Base-by-base conservation (phyloP, 192 early-diverging fungal genomes). In the Coemansia aciculifera region DNA sequence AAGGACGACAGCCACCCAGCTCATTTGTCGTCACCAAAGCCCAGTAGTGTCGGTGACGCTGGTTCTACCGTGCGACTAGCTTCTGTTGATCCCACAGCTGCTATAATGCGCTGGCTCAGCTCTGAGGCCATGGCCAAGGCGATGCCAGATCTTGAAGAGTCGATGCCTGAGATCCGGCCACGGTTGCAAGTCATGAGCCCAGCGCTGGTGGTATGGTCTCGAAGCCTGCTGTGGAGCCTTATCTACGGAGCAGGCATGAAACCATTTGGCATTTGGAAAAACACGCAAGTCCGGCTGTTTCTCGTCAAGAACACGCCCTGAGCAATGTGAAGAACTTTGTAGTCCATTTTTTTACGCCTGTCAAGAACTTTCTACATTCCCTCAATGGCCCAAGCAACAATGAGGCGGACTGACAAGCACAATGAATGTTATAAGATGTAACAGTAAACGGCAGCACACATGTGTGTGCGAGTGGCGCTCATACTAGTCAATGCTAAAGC, bases 211-310 rank as follows among this genome's bases (percentile, higher is more conserved):
- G 84, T 86, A n/a, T 92, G 91, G 91, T 92, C 89, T 71, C 73
- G 86, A 24, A 85, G 85, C 57, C 66, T 91, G 34, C 71, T 92
- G 39, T 90, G 89, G 91, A 89, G 91, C 23, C 86, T 89, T 42
- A 84, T 87, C 13, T 92, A 91, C 67, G 63, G 87, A 23, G 81
- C 86, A 0, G 83, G 85, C 0, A 78, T 86, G 66, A 79, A 84
- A 31, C 84, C 86, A 10, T 70, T 80, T 48, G 88, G 90, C 34
- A 74, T 85, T 7, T 91, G 90, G 90, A 85, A 88, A 65, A 88
- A 88, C 54, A 91, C 88, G 7, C 71, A 79, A 17, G 83, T 89
- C 21, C 74, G 76, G 40, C 63, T 91, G 15, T 91, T 91, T 64
- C 75, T 82, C 11, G 75, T 82, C 34, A 82, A 75, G 62, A 72